Conservation (phyloP, 108 stramenopile genomes). For the Bacterosira constricta region DNA sequence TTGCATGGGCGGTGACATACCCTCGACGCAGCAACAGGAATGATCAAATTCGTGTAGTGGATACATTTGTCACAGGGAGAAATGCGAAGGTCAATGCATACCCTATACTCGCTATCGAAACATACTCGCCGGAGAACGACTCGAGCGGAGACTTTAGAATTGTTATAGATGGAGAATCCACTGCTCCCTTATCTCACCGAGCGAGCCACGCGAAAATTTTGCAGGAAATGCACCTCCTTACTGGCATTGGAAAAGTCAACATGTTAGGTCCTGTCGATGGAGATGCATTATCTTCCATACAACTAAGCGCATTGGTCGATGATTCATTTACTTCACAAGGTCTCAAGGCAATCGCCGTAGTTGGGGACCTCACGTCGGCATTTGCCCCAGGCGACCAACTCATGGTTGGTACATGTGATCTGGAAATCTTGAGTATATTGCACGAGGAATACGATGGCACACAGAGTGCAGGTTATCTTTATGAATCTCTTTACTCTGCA, state of each 20-base stretch:
- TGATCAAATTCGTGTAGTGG: slow-evolving; percentile 21
- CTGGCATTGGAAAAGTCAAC: slow-evolving; percentile 44
- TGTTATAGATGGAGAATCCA: slow-evolving; percentile 37
- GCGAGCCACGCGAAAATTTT: slow-evolving; percentile 36
- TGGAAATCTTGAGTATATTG: slow-evolving; percentile 7
- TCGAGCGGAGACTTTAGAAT: slow-evolving; percentile 41
- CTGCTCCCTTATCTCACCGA: slow-evolving; percentile 36
- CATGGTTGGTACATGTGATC: slow-evolving; percentile 20
- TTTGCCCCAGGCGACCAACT: slow-evolving; percentile 27
- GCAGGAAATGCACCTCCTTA: slow-evolving; percentile 35
- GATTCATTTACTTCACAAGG: slow-evolving; percentile 29
- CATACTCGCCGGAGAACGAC: slow-evolving; percentile 23
- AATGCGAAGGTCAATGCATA: slow-evolving; percentile 39
- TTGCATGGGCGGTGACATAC: slow-evolving; percentile 43
- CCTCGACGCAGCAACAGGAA: slow-evolving; percentile 5
- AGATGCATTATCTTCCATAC: slow-evolving; percentile 12
- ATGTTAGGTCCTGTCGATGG: slow-evolving; percentile 31
- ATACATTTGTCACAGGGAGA: slow-evolving; percentile 33
- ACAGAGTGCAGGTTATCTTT: slow-evolving; percentile 30
- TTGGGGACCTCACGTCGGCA: slow-evolving; percentile 33
- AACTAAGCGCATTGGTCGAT: slow-evolving; percentile 24
- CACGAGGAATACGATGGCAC: slow-evolving; percentile 18
- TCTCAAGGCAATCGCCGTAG: slow-evolving; percentile 24
- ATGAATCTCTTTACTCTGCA: slow-evolving; percentile 10
- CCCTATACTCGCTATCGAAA: slow-evolving; percentile 32